These are phyloP conservation scores for Flaveria ramosissima DNA, from an alignment of 129 eudicot genomes.

Conservation along the genomic window DNA sequence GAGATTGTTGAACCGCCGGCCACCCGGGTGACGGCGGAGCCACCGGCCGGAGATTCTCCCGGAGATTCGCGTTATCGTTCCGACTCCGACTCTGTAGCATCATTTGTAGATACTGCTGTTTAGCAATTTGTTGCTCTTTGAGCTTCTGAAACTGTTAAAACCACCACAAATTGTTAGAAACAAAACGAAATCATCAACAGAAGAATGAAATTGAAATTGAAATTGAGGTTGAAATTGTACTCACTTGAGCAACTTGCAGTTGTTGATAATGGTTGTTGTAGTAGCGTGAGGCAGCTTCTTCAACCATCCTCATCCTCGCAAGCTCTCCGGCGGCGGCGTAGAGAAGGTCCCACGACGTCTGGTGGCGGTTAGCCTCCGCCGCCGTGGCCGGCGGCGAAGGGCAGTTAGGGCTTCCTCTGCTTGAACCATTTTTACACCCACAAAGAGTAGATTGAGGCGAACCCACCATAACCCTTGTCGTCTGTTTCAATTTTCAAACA, in stretches of 20 bases:
- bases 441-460: constrained; percentile 87
- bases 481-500: constrained; percentile 22
- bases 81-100: constrained; percentile 40
- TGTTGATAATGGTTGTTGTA: constrained; percentile 49
- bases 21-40: constrained; percentile 48
- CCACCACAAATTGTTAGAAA: neutral
- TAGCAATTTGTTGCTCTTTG: constrained; percentile 48
- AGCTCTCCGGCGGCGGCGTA: constrained; percentile 85
- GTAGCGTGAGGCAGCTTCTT: constrained; percentile 36
- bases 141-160: constrained; percentile 43
- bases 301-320: constrained; percentile 63
- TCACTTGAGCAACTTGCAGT: constrained; percentile 57
- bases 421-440: constrained; percentile 51
- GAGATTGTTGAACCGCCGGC: constrained; percentile 72
- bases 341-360: constrained; percentile 53
- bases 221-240: neutral
- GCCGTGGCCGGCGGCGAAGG: constrained; percentile 47
- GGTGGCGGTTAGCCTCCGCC: constrained; percentile 20
- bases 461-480: constrained; percentile 45
- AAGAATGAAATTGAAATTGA: neutral
- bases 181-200: neutral
- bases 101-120: constrained; percentile 44
- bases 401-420: constrained; percentile 68
- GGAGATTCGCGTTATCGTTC: constrained; percentile 16
- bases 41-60: neutral